These are phyloP conservation scores for Talaromyces atroroseus DNA, from an alignment of 2,329 filamentous ascomycete genomes.

Conservation along the genomic window DNA sequence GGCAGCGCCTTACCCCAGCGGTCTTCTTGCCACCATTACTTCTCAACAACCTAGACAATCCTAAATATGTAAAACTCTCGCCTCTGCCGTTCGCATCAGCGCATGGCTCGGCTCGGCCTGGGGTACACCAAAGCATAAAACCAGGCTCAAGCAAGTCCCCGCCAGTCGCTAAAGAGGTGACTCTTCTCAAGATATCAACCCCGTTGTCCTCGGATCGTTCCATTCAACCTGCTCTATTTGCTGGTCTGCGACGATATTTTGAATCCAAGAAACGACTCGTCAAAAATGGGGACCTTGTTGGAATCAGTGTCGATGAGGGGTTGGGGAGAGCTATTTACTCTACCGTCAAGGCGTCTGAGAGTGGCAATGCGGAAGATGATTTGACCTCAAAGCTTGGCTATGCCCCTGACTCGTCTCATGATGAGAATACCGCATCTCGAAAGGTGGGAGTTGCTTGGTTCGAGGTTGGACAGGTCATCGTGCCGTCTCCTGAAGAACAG, in stretches of 20 bases:
- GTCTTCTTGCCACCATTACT: constrained; percentile 81
- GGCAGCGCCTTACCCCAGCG: constrained; percentile 49
- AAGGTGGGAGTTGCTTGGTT: constrained; percentile 77
- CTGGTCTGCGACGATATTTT: constrained; percentile 83
- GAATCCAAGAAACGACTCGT: constrained; percentile 75
- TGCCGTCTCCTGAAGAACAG: constrained; percentile 43
- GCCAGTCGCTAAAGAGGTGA: constrained; percentile 69
- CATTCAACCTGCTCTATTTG: constrained; percentile 78
- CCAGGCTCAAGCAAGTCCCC: constrained; percentile 45
- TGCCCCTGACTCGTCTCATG: constrained; percentile 21
- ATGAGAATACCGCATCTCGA: constrained; percentile 36
- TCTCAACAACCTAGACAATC: constrained; percentile 75
- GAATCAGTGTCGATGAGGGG: constrained; percentile 79
- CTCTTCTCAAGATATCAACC: constrained; percentile 79
- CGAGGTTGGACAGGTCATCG: constrained; percentile 68
- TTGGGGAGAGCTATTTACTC: constrained; percentile 79
- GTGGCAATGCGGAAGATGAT: constrained; percentile 67
- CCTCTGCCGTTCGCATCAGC: constrained; percentile 45
- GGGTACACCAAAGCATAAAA: constrained; percentile 46
- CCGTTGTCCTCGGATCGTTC: constrained; percentile 80
- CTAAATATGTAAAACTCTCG: constrained; percentile 72
- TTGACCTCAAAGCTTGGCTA: constrained; percentile 41
- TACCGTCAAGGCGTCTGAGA: constrained; percentile 48
- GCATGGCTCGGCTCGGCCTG: constrained; percentile 52
- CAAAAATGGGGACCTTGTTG: constrained; percentile 80